A percentile compares a stretch with the other conserved stretches of the same genome.
Evolutionary conservation across 805 yeast species (phyloP).

Genomic region (Yamadazyma endophytica): DNA sequence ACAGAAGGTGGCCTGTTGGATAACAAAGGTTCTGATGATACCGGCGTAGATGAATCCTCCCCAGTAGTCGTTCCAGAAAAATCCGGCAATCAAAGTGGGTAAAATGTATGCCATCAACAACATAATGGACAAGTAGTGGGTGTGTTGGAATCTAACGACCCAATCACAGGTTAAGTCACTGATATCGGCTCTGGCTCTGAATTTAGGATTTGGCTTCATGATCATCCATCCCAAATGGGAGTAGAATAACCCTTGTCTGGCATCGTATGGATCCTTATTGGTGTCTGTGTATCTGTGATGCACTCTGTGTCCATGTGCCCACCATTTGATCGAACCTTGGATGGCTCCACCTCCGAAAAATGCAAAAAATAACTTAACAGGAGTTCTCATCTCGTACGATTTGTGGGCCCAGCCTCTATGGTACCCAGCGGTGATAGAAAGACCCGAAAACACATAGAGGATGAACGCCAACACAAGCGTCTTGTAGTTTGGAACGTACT

Average conservation of each 20-base stretch:
- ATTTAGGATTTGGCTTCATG: slow-evolving; percentile 73
- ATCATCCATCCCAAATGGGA: slow-evolving; percentile 89
- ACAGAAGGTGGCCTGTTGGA: slow-evolving; percentile 85
- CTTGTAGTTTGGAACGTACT: slow-evolving; percentile 47
- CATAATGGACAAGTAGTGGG: slow-evolving; percentile 67
- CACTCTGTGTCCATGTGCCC: slow-evolving; percentile 82
- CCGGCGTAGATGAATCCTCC: slow-evolving; percentile 84
- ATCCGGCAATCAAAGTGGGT: slow-evolving; percentile 62
- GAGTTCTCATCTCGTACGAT: slow-evolving; percentile 59
- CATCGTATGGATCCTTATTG: slow-evolving; percentile 79
- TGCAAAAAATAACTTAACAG: slow-evolving; percentile 63
- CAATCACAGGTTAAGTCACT: slow-evolving; percentile 73
- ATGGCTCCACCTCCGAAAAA: slow-evolving; percentile 79
- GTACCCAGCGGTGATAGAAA: slow-evolving; percentile 81
- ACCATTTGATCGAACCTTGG: slow-evolving; percentile 86
- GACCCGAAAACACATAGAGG: slow-evolving; percentile 58
- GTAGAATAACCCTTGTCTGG: slow-evolving; percentile 79
- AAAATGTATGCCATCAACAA: slow-evolving; percentile 54
- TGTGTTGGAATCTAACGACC: slow-evolving; percentile 77
- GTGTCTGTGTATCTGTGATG: slow-evolving; percentile 89
- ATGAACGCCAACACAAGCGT: slow-evolving; percentile 52
- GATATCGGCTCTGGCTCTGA: slow-evolving; percentile 77
- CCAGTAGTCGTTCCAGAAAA: slow-evolving; percentile 50
- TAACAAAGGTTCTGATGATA: slow-evolving; percentile 59
- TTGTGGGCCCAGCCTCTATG: slow-evolving; percentile 79